These are phyloP conservation scores for Vigna nakashimae DNA, from an alignment of 306 rosid genomes.

Conservation along the genomic window DNA sequence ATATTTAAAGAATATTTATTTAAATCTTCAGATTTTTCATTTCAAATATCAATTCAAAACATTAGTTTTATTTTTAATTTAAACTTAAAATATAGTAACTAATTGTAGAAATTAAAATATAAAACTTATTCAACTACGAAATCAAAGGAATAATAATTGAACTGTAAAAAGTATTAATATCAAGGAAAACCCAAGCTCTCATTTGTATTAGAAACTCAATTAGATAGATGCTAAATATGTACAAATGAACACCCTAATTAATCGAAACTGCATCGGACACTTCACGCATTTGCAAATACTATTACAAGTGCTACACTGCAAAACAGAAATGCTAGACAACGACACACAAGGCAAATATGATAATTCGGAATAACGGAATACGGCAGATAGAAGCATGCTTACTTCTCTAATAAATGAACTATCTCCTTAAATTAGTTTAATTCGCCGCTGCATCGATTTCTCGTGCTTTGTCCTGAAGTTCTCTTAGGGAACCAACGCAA, in stretches of 20 bases:
- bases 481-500: constrained; percentile 48
- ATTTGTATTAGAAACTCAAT: constrained; percentile 20
- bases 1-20: too few relatives aligned
- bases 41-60: too few relatives aligned
- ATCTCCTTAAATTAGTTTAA: constrained; percentile 24
- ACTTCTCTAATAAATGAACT: constrained; percentile 34
- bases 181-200: background rate
- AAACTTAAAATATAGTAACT: too few relatives aligned
- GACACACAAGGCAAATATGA: constrained; percentile 17
- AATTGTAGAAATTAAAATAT: too few relatives aligned
- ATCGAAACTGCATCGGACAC: constrained; percentile 20
- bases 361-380: constrained; percentile 28
- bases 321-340: constrained; percentile 30
- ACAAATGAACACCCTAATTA: constrained; percentile 10
- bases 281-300: constrained; percentile 25
- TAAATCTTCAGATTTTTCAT: too few relatives aligned
- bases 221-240: constrained; percentile 13
- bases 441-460: constrained; percentile 47
- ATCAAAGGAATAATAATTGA: too few relatives aligned
- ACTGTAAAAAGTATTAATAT: constrained; percentile 1
- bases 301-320: constrained; percentile 37
- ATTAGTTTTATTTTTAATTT: too few relatives aligned
- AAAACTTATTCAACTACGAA: too few relatives aligned
- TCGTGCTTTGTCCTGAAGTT: constrained; percentile 71
- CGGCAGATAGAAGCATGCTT: constrained; percentile 38